These are phyloP conservation scores for Aspergillus sp. DNA, from an alignment of 2,329 filamentous ascomycete genomes.

Conservation along the genomic window DNA sequence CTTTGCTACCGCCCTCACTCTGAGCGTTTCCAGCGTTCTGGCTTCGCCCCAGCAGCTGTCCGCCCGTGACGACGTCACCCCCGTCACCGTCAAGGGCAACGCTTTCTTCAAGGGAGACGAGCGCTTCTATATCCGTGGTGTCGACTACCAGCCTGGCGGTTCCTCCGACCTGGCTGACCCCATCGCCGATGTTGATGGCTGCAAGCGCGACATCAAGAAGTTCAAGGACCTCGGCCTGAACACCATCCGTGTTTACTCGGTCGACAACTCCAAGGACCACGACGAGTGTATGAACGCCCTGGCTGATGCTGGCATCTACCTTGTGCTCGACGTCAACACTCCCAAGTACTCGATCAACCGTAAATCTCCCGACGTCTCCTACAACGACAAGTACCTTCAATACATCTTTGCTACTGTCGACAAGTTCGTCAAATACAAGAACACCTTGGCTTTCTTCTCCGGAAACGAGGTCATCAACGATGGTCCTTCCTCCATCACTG, in stretches of 20 bases:
- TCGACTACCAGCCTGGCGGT: slow-evolving; percentile 67
- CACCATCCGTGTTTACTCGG: slow-evolving; percentile 87
- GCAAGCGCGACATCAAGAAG: slow-evolving; percentile 75
- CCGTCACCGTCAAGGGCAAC: slow-evolving; percentile 64
- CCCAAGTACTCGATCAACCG: slow-evolving; percentile 87
- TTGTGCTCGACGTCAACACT: slow-evolving; percentile 90
- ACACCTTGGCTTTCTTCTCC: slow-evolving; percentile 84
- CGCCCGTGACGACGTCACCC: slow-evolving; percentile 50
- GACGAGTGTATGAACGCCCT: slow-evolving; percentile 81
- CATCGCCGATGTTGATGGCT: slow-evolving; percentile 67
- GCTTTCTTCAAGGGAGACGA: slow-evolving; percentile 64
- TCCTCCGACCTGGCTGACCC: slow-evolving; percentile 68
- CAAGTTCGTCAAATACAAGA: slow-evolving; percentile 76
- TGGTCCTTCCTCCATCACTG: slow-evolving; percentile 61
- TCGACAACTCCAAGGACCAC: slow-evolving; percentile 82
- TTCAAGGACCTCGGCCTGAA: slow-evolving; percentile 88
- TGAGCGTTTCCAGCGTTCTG: slow-evolving; percentile 48
- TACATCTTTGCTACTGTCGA: slow-evolving; percentile 86
- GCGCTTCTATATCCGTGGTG: slow-evolving; percentile 55
- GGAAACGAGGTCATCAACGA: slow-evolving; percentile 80
- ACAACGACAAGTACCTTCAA: slow-evolving; percentile 84
- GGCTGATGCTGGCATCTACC: slow-evolving; percentile 83
- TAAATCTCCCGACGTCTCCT: slow-evolving; percentile 68
- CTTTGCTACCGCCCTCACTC: slow-evolving; percentile 47
- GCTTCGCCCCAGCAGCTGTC: slow-evolving; percentile 41